Evolutionary conservation across 495 filamentous ascomycete genomes (phyloP), one percentile per base, ranked within the genome.

Genomic region (Penicillium mononematosum): DNA sequence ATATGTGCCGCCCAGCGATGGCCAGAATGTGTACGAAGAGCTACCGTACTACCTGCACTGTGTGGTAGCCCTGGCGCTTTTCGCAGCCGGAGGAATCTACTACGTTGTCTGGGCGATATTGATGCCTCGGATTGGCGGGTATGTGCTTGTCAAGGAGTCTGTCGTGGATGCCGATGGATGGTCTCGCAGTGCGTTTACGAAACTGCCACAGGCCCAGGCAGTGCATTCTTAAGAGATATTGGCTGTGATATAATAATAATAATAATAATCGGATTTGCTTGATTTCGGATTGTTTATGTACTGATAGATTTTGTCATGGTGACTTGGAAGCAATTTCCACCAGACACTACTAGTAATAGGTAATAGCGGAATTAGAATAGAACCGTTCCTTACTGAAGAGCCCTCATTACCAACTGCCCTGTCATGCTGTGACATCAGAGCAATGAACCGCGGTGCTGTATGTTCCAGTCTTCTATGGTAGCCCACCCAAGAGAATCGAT

Each of bases 11-110:
- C 85, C 85, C 0, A 76, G 73, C 11, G 79, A 69, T 0, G 85
- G 80, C 4, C 72, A 78, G n/a, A 82, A 73, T 22, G 84, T 85
- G 4, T 80, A 83, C 53, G 75, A 87, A 2, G 78, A 78, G 34
- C 83, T 88, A 48, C 86, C 83, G 65, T 87, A 87, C 58, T 85
- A 81, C 29, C 81, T 86, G 14, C 85, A 87, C 61, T 80, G 75
- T 31, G 83, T 83, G 12, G 75, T 78, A 4, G 83, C 84, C 0
- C 67, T 86, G 27, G 83, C 64, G 5, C 74, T 84, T 67, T 85
- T 87, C 38, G 58, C 81, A 8, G 39, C 74, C 0, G 84, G 83
- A 50, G 83, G 56, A 2, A 44, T 83, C 4, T 88, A 86, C 65
- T 86, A 84, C 57, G 58, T 78, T 31, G 52, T 79, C 32, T 87